Evolutionary conservation across 495 filamentous ascomycete species (phyloP).

Genomic region (Penicillium pancosmium): DNA sequence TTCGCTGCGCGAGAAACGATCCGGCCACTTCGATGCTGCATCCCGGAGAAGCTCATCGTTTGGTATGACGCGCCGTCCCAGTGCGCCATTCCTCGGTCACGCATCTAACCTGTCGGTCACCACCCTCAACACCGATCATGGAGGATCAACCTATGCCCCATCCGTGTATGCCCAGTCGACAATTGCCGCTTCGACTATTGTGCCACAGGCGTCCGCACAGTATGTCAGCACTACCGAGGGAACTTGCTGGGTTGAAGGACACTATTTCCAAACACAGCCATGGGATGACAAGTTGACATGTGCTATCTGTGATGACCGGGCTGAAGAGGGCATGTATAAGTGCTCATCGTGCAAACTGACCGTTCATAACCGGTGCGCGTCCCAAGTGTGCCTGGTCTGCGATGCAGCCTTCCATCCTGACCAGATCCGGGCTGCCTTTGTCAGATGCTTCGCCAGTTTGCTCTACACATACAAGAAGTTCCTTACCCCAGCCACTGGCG

Average conservation of each 20-base stretch:
- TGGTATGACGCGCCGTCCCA: conserved; percentile 78
- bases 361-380: conserved; percentile 80
- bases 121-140: conserved; percentile 73
- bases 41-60: conserved; percentile 91
- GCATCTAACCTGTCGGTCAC: conserved; percentile 81
- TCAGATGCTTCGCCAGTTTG: conserved; percentile 89
- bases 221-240: conserved; percentile 85
- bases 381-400: conserved; percentile 82
- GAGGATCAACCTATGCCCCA: conserved; percentile 84
- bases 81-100: conserved; percentile 82
- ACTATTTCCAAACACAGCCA: conserved; percentile 76
- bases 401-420: conserved; percentile 88
- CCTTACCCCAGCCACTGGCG: conserved; percentile 70
- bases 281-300: conserved; percentile 73
- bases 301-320: conserved; percentile 85
- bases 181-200: conserved; percentile 96
- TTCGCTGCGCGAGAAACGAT: conserved; percentile 89
- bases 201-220: conserved; percentile 86
- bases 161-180: conserved; percentile 96
- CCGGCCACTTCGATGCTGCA: conserved; percentile 85
- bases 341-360: conserved; percentile 77
- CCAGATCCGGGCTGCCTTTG: conserved; percentile 89
- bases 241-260: conserved; percentile 90
- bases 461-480: conserved; percentile 95
- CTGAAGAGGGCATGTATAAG: conserved; percentile 86